Evolutionary conservation across 306 rosid species (phyloP), one percentile per base, ranked within the genome.

Genomic region (Quercus glauca): DNA sequence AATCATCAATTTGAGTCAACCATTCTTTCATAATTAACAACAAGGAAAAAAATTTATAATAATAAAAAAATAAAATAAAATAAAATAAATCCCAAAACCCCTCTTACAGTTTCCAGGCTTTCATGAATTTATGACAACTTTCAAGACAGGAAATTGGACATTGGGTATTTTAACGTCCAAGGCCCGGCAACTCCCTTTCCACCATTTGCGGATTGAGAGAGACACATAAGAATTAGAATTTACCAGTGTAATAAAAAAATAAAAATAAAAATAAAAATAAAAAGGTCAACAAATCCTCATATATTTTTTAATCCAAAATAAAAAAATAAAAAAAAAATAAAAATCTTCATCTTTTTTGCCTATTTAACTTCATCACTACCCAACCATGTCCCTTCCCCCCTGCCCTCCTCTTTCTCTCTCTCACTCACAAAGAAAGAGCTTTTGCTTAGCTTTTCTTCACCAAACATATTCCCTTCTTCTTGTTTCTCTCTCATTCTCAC

Each of bases 141-240:
- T 83, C 86, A 67, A 76, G 84, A 74, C 63, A 77, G 69, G 26
- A 33, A 49, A 59, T 17, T 53, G 77, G 80, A 77, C 61, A 75
- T 75, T 82, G 58, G 64, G 80, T 80, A 83, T 71, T 82, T 76
- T 80, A 82, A 83, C 97, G 98, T 93, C 75, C 82, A 83, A 72
- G 86, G 88, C 89, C 90, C 90, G 93, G 88, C 93, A 87, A 74
- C 81, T 65, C 81, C 88, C 70, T 74, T 26, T 85, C 97, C 97
- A 92, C 75, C 85, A 87, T 91, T 88, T 82, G 7, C 91, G 96
- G 90, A 70, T 43, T 3, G 31, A 26, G 31, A 28, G 28, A 18
- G 10, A 76, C 23, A 73, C 25, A 28, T 8, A 58, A 7, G 19
- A 49, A 59, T 25, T 45, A 68, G 26, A 20, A 55, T 41, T 49